Base-by-base conservation (phyloP, 2,329 filamentous ascomycete species). In the Colletotrichum lindemuthianum region DNA sequence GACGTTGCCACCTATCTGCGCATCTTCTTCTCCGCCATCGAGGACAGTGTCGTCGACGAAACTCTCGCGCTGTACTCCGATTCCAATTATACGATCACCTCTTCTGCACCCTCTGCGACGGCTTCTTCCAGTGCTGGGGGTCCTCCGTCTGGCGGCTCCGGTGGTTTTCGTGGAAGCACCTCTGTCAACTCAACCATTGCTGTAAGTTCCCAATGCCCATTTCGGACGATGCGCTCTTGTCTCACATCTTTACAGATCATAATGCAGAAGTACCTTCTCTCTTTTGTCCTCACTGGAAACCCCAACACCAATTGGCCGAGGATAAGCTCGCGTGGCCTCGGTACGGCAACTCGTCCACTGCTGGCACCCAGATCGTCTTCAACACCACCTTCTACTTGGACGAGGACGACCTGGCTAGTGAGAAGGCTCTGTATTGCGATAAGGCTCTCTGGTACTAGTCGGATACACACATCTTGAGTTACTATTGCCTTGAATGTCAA, bases 1-100 rank as follows among this genome's bases (percentile, higher is more conserved):
- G 74, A 76, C 39, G 75, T 87, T 11, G 59, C 74, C 0, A 60
- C 69, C 6, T 84, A 77, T 69, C 68, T 86, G 6, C 68, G 69
- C 9, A 55, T 54, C 36, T 53, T 65, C 8, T 59, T 75, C 49
- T 70, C 72, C 6, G 59, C 59, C 34, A 66, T 70, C 13, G 43
- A 53, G 34, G 56, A 67, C 15, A 65, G 49, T 34, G 37, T 63
- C 11, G 37, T 82, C 34, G 67, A 78, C 12, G 80, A 83, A 70
- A 76, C 86, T 51, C 70, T 72, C 3, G 75, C 72, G 0, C 47
- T 59, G n/a, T 59, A 59, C 39, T 45, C 47, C 56, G 56, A 52
- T 15, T 59, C 57, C 4, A 59, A 53, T 39, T 52, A 48, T 2
- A 59, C 49, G 0, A 40, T 49, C 0, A 54, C 57, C 2, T 59